Evolutionary conservation across 306 rosid genomes (phyloP).

Genomic region (Adenanthera pavonina): DNA sequence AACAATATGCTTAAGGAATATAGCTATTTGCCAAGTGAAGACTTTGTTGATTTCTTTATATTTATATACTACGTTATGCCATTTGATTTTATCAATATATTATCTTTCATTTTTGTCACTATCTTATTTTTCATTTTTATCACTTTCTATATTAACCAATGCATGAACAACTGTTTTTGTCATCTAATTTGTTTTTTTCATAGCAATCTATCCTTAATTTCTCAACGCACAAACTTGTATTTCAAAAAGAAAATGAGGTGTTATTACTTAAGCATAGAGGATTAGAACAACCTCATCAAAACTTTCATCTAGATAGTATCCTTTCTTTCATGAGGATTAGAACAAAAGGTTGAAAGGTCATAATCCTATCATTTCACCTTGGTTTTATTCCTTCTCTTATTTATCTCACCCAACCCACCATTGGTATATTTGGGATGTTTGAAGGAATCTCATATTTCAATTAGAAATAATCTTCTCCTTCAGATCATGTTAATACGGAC

Average conservation of each 20-base stretch:
- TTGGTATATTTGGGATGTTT: background rate
- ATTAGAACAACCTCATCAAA: background rate
- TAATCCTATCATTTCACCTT: background rate
- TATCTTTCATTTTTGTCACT: background rate
- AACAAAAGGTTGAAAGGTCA: background rate
- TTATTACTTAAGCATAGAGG: background rate
- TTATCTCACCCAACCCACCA: constrained; percentile 12
- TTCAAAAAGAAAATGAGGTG: background rate
- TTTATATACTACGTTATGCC: background rate
- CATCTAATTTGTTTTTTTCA: background rate
- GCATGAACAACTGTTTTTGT: background rate
- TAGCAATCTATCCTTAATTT: background rate
- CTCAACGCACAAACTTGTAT: background rate
- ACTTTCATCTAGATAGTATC: background rate
- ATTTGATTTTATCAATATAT: background rate
- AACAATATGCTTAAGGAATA: no score
- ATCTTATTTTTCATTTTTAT: background rate
- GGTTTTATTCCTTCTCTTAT: background rate
- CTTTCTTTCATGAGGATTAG: background rate
- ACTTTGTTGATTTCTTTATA: no score
- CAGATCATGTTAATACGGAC: background rate
- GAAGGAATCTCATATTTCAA: background rate
- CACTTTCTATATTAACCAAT: background rate
- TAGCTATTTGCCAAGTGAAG: no score
- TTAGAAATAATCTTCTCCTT: background rate